Evolutionary conservation across 2,329 filamentous ascomycete genomes (phyloP), one percentile per base, ranked within the genome.

Genomic region (Hymenoscyphus fraxineus): DNA sequence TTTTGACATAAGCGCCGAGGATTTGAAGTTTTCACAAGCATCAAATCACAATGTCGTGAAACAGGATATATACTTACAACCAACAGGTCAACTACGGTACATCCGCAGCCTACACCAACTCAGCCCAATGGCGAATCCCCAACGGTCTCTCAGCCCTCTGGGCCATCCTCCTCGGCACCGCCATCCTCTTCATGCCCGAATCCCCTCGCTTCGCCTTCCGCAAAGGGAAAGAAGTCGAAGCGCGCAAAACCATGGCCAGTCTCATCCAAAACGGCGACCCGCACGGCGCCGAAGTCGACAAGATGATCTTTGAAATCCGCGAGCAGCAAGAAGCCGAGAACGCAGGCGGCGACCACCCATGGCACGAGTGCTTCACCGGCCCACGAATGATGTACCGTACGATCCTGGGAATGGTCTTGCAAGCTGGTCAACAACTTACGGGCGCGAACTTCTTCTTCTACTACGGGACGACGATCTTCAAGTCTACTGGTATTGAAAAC

Each of bases 401-500:
- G 0, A 58, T 85, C 0, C 80, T 90, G 0, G 88, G 88, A 47
- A 82, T 90, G 41, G 73, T 79, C 3, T 81, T 91, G 1, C 86
- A 89, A 75, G 83, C 85, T 54, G 83, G 87, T 5, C 87, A 90
- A 75, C 88, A 91, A 72, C 78, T 91, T 1, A 89, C 87, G 0
- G 88, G 88, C 39, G 85, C 84, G 65, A 88, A 88, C 77, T 89
- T 86, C 76, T 88, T 86, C 78, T 88, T 89, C 75, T 86, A 86
- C 75, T 90, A 88, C 71, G 83, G 83, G 31, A 86, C 83, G 51
- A 88, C 85, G 3, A 85, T 90, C 69, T 91, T 92, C 76, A 73
- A 80, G 15, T 82, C 87, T 1, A 87, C 87, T 1, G 89, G 88
- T 69, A 81, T 91, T 55, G 73, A 76, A 35, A 85, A 92, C 78